Evolutionary conservation across 345 rosid species (phyloP), one percentile per base, ranked within the genome.

Genomic region (Brassica rapa): DNA sequence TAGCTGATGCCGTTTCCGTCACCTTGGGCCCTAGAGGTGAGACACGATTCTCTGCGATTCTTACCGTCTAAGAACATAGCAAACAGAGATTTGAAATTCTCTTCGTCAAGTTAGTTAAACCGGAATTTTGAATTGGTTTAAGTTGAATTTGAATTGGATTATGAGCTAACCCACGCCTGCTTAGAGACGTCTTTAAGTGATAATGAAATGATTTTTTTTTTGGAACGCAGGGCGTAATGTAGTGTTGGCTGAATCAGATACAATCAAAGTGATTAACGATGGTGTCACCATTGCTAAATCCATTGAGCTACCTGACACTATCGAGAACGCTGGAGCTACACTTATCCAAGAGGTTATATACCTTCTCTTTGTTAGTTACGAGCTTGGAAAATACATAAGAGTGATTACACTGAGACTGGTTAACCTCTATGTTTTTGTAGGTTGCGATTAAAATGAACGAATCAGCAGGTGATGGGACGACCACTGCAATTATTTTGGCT

Each of bases 381-480:
- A 68, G 15, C 5, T 25, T 27, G 0, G 10, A 37, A 37, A 11
- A 37, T 37, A 8, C 0, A 37, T 32, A 2, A n/a, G 10, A 35
- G 25, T 24, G 56, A n/a, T 11, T 4, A 29, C 19, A n/a, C 66
- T 65, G 57, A 46, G 8, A 11, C 51, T 8, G 66, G 65, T 19
- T 6, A 70, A 61, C 72, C 72, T 62, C 39, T 30, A 35, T 85
- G 29, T 11, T 33, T 6, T 3, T 82, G 78, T 85, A 92, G 97
- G 98, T 92, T 80, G 98, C 91, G 12, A 80, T 75, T 78, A 87
- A 86, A 79, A 90, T 88, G 93, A 94, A 94, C 32, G 89, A 85
- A 2, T 81, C 89, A 81, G 98, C 95, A 41, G 97, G 98, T 67
- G 97, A 92, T 83, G 97, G 97, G 65, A 94, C 97, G 0, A 87